Conservation (phyloP, 345 rosid species). For the Cardamine resedifolia region DNA sequence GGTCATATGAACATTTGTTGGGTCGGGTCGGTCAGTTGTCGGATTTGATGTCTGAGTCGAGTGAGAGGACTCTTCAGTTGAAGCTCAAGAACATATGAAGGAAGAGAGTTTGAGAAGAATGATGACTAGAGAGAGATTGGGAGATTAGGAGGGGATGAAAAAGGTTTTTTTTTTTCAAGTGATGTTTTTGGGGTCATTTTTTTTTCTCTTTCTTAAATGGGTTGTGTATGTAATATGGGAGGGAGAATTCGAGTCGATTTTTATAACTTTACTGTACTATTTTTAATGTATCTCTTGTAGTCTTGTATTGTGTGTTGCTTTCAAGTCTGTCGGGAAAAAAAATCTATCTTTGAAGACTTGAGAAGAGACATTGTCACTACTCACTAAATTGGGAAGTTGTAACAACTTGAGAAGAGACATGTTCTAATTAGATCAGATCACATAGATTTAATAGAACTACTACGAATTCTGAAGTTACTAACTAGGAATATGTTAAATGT, state of each 20-base stretch:
- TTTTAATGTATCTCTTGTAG: slow-evolving; percentile 3
- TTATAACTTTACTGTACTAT: slow-evolving; percentile 19
- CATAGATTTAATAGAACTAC: neutral
- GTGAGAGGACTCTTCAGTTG: slow-evolving; percentile 32
- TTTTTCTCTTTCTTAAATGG: neutral
- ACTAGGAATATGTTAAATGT: neutral
- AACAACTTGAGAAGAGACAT: neutral
- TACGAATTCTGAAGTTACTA: neutral
- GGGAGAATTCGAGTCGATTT: slow-evolving; percentile 30
- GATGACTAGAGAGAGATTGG: neutral
- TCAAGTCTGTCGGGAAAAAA: slow-evolving; percentile 10
- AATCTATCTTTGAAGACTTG: neutral
- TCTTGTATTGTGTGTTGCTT: too few relatives aligned
- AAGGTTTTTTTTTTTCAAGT: neutral
- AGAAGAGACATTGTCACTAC: neutral
- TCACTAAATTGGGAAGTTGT: neutral
- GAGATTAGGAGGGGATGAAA: neutral
- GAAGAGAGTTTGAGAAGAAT: slow-evolving; percentile 1
- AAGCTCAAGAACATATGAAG: slow-evolving; percentile 19
- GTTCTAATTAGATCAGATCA: neutral
- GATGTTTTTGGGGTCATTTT: slow-evolving; percentile 8
- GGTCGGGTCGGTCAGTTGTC: slow-evolving; percentile 33
- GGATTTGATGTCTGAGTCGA: slow-evolving; percentile 36
- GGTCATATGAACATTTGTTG: slow-evolving; percentile 27
- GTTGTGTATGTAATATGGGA: slow-evolving; percentile 37